Base-by-base conservation (phyloP, 768 basidiomycete genomes). In the Russula virescens region DNA sequence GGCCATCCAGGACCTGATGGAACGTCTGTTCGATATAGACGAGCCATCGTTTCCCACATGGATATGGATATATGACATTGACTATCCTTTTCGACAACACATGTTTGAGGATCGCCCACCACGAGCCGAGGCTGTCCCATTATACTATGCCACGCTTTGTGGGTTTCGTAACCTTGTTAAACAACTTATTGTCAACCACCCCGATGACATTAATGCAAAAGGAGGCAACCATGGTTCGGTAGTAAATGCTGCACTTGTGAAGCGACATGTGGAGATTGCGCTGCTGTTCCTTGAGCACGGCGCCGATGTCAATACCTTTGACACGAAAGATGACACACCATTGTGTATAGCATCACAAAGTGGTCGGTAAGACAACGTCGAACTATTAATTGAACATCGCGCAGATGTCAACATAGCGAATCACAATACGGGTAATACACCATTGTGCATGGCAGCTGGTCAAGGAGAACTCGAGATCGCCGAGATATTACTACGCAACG, bases 111-210 rank as follows among this genome's bases (percentile, higher is more conserved):
- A 5, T 8, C 56, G 26, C 23, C 56, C 62, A 13, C 10, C 6
- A 14, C 25, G 0, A 11, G 56, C 49, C 0, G 7, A 38, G 2
- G 55, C 49, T 0, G 16, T 0, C 8, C 56, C 62, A 1, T 18
- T 63, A 11, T 63, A 63, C 21, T 63, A 63, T 40, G 62, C 56
- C 8, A 51, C n/a, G 18, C 6, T 58, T 7, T 63, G 62, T 35
- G 56, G 62, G 13, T 47, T 63, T 16, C 26, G 18, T 38, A 19
- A 11, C 25, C 55, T 58, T n/a, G 50, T 6, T 25, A 35, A 53
- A 6, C 43, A n/a, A 26, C 55, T 58, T 10, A 7, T 58, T 18
- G 45, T 63, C 5, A 38, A 58, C 42, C 10, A 28, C 49, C 62
- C 1, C 43, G n/a, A n/a, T n/a, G n/a, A n/a, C n/a, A n/a, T n/a